Base-by-base conservation (phyloP, 2,329 filamentous ascomycete genomes). In the Cladophialophora exuberans region DNA sequence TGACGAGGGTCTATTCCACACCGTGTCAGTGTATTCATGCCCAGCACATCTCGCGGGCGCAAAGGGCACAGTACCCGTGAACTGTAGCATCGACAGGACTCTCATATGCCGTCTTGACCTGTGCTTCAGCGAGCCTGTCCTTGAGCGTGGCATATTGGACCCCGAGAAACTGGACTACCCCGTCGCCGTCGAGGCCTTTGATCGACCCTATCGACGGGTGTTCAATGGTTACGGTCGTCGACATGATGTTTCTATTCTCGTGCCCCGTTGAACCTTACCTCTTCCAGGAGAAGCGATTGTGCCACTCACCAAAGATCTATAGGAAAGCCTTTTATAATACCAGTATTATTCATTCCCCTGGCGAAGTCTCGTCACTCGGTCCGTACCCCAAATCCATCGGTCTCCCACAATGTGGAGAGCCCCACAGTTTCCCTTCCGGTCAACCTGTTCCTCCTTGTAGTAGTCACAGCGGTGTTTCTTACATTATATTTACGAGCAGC, bases 131-230 rank as follows among this genome's bases (percentile, higher is more conserved):
- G 5, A 73, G 62, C 30, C 68, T 60, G 47, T 73, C 57, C 17
- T 64, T 61, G 4, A 73, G 46, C 7, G 65, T 67, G 6, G 71
- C 72, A 60, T 73, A 73, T 63, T 72, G 67, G 30, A 73, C 65
- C 1, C 71, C 72, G 2, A 69, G 60, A 52, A 69, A 74, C 46
- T 72, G 67, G 6, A 62, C 62, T 5, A 70, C 66, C 2, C 64
- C 60, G 6, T 69, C 67, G 3, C 51, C 55, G 6, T 46, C 57
- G 35, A 57, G 63, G 17, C 68, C 70, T 13, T 57, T 63, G 31
- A 71, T 63, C 11, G 65, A 56, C 9, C 69, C 69, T 15, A 72
- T 60, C 4, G 52, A 54, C 17, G 64, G 65, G 3, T 67, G 68
- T 38, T 65, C 59, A 5, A 71, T 44, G 13, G 51, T 55, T n/a